Evolutionary conservation across 768 basidiomycete genomes (phyloP).

Genomic region (Lactarius tabidus): DNA sequence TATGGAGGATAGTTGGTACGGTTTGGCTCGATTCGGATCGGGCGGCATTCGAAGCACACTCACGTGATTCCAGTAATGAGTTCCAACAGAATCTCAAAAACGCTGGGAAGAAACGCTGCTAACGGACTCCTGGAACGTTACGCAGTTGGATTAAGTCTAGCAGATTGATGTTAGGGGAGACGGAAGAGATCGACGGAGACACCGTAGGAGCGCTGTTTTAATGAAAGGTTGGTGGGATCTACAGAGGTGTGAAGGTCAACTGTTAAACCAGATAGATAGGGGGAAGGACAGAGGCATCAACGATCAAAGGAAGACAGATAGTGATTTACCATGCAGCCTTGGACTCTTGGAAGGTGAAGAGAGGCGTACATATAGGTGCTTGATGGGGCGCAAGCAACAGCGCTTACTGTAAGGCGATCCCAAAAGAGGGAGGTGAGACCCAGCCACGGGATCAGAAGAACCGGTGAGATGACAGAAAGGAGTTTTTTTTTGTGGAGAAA

Average conservation of each 20-base stretch:
- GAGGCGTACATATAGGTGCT: neutral
- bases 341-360: neutral
- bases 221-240: neutral
- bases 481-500: neutral
- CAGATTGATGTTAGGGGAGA: neutral
- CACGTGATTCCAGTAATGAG: conserved; percentile 1
- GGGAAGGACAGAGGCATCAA: neutral
- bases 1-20: neutral
- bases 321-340: neutral
- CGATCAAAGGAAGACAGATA: neutral
- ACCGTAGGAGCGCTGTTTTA: neutral
- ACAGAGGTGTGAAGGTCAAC: neutral
- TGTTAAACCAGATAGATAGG: neutral
- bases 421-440: neutral
- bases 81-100: too few relatives aligned
- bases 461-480: neutral
- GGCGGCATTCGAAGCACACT: neutral
- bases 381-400: neutral
- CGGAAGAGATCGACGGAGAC: neutral
- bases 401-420: neutral
- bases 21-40: too few relatives aligned
- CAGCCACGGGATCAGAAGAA: neutral
- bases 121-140: neutral
- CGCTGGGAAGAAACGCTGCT: neutral
- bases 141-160: neutral